Conservation (phyloP, 1,139 yeast genomes). For the Casaregolazyma suthepensis region DNA sequence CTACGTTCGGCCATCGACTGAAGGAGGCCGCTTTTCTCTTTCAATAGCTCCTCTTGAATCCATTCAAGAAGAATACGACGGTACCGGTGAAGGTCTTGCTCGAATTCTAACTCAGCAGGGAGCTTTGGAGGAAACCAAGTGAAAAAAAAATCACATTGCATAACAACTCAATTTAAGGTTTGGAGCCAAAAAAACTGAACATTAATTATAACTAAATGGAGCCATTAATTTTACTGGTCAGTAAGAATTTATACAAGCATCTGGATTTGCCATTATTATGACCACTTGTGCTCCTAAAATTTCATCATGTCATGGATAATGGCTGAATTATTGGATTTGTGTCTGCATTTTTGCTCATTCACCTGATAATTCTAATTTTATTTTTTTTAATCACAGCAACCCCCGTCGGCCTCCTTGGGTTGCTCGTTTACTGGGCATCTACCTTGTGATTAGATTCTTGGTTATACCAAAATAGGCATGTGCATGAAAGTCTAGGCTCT, state of each 20-base stretch:
- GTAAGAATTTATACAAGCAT: neutral
- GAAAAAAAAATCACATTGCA: neutral
- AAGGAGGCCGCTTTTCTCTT: neutral
- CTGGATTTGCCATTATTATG: neutral
- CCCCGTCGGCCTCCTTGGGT: neutral
- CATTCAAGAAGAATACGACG: slow-evolving; percentile 7
- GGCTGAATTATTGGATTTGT: neutral
- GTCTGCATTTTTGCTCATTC: neutral
- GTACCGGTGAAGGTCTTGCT: slow-evolving; percentile 4
- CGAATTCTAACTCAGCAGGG: slow-evolving; percentile 3
- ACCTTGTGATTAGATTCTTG: neutral
- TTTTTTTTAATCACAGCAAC: neutral
- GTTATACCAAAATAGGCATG: neutral
- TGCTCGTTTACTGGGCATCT: neutral
- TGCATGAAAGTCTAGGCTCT: neutral
- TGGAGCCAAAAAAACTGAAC: neutral
- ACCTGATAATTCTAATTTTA: neutral
- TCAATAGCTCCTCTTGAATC: slow-evolving; percentile 5
- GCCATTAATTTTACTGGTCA: neutral
- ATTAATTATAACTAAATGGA: neutral
- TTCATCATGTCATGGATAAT: neutral
- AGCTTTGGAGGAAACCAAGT: neutral
- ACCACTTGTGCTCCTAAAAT: neutral
- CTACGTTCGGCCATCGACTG: neutral
- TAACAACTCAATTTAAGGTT: neutral